Evolutionary conservation across 2,329 filamentous ascomycete genomes (phyloP), one percentile per base, ranked within the genome.

Genomic region (Rhynchosporium secalis): DNA sequence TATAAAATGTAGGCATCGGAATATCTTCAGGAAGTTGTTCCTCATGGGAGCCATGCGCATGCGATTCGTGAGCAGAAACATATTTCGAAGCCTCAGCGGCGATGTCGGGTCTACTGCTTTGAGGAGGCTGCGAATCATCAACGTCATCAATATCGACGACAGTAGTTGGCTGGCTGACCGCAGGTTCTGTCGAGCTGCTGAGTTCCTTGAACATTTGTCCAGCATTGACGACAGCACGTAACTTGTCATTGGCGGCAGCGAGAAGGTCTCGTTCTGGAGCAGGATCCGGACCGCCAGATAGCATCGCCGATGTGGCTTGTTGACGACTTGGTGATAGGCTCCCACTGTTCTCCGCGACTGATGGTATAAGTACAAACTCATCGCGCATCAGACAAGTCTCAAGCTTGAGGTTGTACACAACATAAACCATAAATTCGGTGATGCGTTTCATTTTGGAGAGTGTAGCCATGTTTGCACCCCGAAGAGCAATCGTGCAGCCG

Each of bases 381-480:
- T 99, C 95, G 58, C 91, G 85, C 83, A 99, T 91, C 51, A 99
- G 80, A 69, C 91, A 96, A 1, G 95, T 96, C 76, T 99, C 95
- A 13, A 99, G 82, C 73, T 96, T 96, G 58, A 99, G 81, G 71
- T 97, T 99, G 77, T 99, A 99, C 12, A 98, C 93, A 26, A 99
- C 96, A 70, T 98, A 99, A 43, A 96, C 90, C 94, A 99, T 97
- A 73, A 99, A 98, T 73, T 99, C 95, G 10, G 94, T 95, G 68
- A 99, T 95, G 58, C 87, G 85, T 77, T 99, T 99, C 75, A 99
- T 86, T 69, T 87, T 90, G 1, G 86, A 80, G 20, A 99, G 81
- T 0, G 86, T 81, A 54, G 84, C 79, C 36, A 86, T 87, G 63
- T 89, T 86, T 3, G 89, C 91, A 1, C 95, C 95, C 51, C 95